Base-by-base conservation (phyloP, 106 monocot species). In the Cymbidium sinense region DNA sequence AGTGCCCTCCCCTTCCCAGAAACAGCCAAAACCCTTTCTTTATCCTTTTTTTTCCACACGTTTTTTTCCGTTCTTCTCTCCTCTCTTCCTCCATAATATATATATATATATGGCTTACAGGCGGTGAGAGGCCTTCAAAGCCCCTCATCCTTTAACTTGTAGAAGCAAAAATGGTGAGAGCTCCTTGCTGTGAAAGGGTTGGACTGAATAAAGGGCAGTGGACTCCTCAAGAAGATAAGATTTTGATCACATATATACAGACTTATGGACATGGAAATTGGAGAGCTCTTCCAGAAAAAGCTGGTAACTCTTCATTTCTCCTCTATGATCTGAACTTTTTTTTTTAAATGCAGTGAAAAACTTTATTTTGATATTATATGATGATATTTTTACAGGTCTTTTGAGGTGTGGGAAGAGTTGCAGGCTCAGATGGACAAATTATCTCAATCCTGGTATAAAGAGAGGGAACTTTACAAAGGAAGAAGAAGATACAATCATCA, bases 371-470 rank as follows among this genome's bases (percentile, higher is more conserved):
- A 64, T 19, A 12, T 43, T 29, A 64, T 12, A 52, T 52, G 13
- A 52, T 2, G 17, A 3, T 36, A 4, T 1, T 34, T 70, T n/a
- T 74, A 30, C 51, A 86, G 86, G 86, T 75, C 75, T 87, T 13
- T 20, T 81, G 75, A 83, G 87, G 78, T 87, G 87, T 36, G 87
- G 87, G 34, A 87, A 87, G 81, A 87, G 87, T 50, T 87, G 87
- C 81, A 73, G 87, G 43, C 77, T 87, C 7, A 36, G 87, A 39
- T 87, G 87, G 87, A 87, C 75, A 11, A 87, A 87, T 50, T 87
- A 87, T 43, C 52, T 87, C 50, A 54, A 83, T 0, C 87, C 87
- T 19, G 83, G 83, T 64, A 87, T 87, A 51, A 87, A 87, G 70
- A 72, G 87, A 50, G 87, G 87, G 8, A 87, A 87, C 78, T 87